These are phyloP conservation scores for Cutaneotrichosporon cavernicola DNA, from an alignment of 1,284 basidiomycete genomes.

Conservation along the genomic window DNA sequence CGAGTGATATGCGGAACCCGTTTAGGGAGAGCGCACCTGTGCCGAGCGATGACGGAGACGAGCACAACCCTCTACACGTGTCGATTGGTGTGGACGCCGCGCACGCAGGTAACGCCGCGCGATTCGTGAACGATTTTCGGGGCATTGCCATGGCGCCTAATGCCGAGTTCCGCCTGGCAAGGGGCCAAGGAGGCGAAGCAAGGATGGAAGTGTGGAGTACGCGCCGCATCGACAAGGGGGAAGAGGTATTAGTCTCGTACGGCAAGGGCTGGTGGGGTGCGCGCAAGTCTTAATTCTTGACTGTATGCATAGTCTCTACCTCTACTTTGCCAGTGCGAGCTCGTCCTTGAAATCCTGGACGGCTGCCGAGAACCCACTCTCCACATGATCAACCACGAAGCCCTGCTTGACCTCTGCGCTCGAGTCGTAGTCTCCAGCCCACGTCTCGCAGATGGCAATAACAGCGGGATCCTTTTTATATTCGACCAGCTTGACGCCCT, in stretches of 20 bases:
- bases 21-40: slow-evolving; percentile 15
- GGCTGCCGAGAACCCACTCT: slow-evolving; percentile 48
- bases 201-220: slow-evolving; percentile 73
- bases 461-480: slow-evolving; percentile 50
- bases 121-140: slow-evolving; percentile 85
- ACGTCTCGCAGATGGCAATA: slow-evolving; percentile 50
- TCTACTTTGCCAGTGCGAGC: slow-evolving; percentile 21
- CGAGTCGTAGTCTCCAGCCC: slow-evolving; percentile 52
- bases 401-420: slow-evolving; percentile 39
- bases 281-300: not conserved
- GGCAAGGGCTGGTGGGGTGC: slow-evolving; percentile 87
- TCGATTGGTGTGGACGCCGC: slow-evolving; percentile 66
- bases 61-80: slow-evolving; percentile 26
- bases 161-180: slow-evolving; percentile 66
- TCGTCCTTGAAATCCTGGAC: slow-evolving; percentile 52
- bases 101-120: slow-evolving; percentile 73
- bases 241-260: slow-evolving; percentile 85
- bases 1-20: slow-evolving; percentile 36
- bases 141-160: slow-evolving; percentile 68
- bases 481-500: slow-evolving; percentile 43
- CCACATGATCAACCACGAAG: slow-evolving; percentile 47
- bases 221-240: slow-evolving; percentile 67
- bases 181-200: slow-evolving; percentile 62
- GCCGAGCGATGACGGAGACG: not conserved
- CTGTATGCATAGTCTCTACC: slow-evolving; percentile 5